These are phyloP conservation scores for Saccharomycopsis oosterbeekiorum DNA, from an alignment of 805 yeast genomes.

Conservation along the genomic window DNA sequence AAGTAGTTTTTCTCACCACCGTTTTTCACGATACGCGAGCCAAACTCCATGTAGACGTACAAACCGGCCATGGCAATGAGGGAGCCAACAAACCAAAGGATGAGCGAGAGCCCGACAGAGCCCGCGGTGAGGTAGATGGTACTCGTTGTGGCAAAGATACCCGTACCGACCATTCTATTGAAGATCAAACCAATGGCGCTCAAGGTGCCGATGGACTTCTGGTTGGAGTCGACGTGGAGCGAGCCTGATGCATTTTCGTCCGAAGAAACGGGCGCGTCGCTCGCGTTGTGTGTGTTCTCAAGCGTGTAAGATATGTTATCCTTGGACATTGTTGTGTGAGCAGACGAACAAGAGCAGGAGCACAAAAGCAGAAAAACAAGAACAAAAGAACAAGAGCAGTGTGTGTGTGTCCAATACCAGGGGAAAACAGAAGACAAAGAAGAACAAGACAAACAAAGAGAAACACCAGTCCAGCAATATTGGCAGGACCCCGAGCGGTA, in stretches of 20 bases:
- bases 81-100: conserved; percentile 70
- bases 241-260: not conserved
- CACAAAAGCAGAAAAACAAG: no score
- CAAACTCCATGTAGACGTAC: conserved; percentile 72
- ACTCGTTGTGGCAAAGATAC: conserved; percentile 65
- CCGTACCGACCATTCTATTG: conserved; percentile 68
- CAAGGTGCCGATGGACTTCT: conserved; percentile 37
- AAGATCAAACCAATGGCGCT: conserved; percentile 58
- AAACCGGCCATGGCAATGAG: conserved; percentile 55
- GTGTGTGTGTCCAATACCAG: no score
- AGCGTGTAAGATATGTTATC: not conserved
- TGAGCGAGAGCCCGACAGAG: conserved; percentile 60
- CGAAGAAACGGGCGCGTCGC: not conserved
- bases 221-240: conserved; percentile 22
- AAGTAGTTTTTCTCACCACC: conserved; percentile 83
- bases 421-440: no score
- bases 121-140: conserved; percentile 45
- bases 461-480: no score
- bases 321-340: not conserved
- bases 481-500: no score
- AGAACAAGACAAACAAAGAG: no score
- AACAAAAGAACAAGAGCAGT: no score
- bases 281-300: not conserved
- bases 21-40: conserved; percentile 66
- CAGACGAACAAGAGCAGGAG: no score